Evolutionary conservation across 2,329 filamentous ascomycete genomes (phyloP), one percentile per base, ranked within the genome.

Genomic region (Berkeleyomyces rouxiae): DNA sequence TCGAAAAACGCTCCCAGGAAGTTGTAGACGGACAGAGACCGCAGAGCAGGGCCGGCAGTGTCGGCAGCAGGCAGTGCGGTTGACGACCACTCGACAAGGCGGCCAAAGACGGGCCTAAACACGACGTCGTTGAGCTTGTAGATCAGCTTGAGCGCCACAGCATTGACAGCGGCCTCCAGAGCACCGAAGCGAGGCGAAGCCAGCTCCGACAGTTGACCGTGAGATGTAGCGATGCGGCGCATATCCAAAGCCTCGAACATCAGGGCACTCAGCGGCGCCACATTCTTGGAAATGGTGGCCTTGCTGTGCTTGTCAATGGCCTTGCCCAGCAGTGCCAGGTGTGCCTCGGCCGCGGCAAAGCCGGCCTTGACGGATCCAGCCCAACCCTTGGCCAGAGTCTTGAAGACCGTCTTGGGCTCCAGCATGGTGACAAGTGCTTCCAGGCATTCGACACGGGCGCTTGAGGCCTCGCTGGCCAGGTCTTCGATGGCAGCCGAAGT

Each of bases 61-160:
- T 90, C 85, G 65, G 79, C 81, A 74, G 85, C 84, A 16, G 84
- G 74, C 53, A 87, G 73, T 0, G 78, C 79, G 36, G 58, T 57
- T 16, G 77, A 78, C 0, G 87, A 81, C 87, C 91, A 96, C 63
- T 95, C 89, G 55, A 95, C 79, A n/a, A 96, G 76, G 67, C 86
- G 83, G 13, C 84, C 80, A 76, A 97, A 99, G 66, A 99, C 84
- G 0, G 93, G 95, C 10, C 91, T 82, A 82, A 99, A 99, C 0
- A 87, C 84, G 0, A 87, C 85, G 71, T 99, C 93, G 74, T 96
- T 97, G 66, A 99, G 82, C 77, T 97, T 97, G 77, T 95, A 90
- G 61, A 96, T 87, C 84, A 96, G 93, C 73, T 90, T 88, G 64
- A 99, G 81, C 0, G 85, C 82, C 10, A 87, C 83, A 7, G 86